Evolutionary conservation across 163 green algal genomes (phyloP).

Genomic region (Scenedesmus sp.): DNA sequence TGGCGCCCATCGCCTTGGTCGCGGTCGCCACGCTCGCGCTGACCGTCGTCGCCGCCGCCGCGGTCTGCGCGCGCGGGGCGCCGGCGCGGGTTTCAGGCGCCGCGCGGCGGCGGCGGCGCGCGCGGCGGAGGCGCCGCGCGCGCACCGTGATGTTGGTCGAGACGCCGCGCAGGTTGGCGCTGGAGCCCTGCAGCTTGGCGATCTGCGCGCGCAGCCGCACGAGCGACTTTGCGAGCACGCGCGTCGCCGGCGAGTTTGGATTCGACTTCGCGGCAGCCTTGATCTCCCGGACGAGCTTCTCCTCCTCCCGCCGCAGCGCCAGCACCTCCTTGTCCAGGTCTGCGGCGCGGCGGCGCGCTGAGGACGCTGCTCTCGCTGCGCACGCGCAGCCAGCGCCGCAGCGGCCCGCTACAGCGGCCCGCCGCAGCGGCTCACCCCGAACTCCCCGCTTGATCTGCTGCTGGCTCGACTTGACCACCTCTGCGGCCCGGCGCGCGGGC

Average conservation of each 20-base stretch:
- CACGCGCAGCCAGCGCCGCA: background rate
- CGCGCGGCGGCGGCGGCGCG: too few species aligned
- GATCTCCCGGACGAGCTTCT: constrained; percentile 82
- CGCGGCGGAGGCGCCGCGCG: too few species aligned
- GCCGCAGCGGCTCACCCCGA: constrained; percentile 10
- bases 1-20: constrained; percentile 72
- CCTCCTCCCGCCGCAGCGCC: constrained; percentile 78
- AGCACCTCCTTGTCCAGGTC: constrained; percentile 83
- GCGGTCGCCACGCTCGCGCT: constrained; percentile 68
- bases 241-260: constrained; percentile 66
- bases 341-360: constrained; percentile 40
- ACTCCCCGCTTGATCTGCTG: constrained; percentile 35
- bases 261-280: constrained; percentile 77
- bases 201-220: constrained; percentile 80
- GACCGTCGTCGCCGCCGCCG: constrained; percentile 68
- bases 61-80: too few species aligned
- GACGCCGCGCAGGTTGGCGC: constrained; percentile 81
- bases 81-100: too few species aligned
- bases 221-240: constrained; percentile 84
- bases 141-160: constrained; percentile 75
- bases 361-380: background rate
- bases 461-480: constrained; percentile 34
- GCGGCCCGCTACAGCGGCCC: background rate
- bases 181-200: constrained; percentile 73
- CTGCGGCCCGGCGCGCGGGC: too few species aligned